A percentile compares a stretch with the other conserved stretches of the same genome.
Evolutionary conservation across 768 basidiomycete genomes (phyloP).

Genomic region (Auriscalpium vulgare): DNA sequence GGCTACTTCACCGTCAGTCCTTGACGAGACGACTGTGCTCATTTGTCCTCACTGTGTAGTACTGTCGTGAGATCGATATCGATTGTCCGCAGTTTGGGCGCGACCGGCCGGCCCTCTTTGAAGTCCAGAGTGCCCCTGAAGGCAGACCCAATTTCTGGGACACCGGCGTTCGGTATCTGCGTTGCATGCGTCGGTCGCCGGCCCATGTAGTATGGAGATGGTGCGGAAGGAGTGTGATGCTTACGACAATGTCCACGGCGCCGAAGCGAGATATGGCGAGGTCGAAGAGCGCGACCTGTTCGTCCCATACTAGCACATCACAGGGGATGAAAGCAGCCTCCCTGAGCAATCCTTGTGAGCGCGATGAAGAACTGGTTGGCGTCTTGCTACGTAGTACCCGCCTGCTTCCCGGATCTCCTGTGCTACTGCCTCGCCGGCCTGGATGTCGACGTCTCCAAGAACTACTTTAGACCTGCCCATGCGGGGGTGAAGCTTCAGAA

Average conservation of each 20-base stretch:
- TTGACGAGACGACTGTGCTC: not conserved
- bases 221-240: constrained; percentile 6
- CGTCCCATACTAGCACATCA: constrained; percentile 47
- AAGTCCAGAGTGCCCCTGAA: constrained; percentile 5
- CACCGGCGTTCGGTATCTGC: constrained; percentile 41
- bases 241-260: constrained; percentile 46
- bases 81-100: constrained; percentile 36
- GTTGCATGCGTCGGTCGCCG: constrained; percentile 14
- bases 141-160: constrained; percentile 27
- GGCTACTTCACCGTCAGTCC: constrained; percentile 24
- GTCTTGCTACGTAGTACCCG: constrained; percentile 32
- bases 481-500: too few relatives aligned
- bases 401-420: constrained; percentile 32
- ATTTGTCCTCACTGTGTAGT: constrained; percentile 34
- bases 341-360: constrained; percentile 20
- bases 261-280: constrained; percentile 37
- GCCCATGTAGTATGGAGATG: not conserved
- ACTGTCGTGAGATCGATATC: constrained; percentile 43
- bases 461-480: constrained; percentile 37
- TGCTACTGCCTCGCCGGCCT: constrained; percentile 33
- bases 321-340: constrained; percentile 35
- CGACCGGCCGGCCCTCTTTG: constrained; percentile 32
- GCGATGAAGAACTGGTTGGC: not conserved
- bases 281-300: constrained; percentile 45
- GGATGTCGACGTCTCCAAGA: constrained; percentile 42